Conservation (phyloP, 2,329 filamentous ascomycete genomes). For the Hyphodiscus sp. region DNA sequence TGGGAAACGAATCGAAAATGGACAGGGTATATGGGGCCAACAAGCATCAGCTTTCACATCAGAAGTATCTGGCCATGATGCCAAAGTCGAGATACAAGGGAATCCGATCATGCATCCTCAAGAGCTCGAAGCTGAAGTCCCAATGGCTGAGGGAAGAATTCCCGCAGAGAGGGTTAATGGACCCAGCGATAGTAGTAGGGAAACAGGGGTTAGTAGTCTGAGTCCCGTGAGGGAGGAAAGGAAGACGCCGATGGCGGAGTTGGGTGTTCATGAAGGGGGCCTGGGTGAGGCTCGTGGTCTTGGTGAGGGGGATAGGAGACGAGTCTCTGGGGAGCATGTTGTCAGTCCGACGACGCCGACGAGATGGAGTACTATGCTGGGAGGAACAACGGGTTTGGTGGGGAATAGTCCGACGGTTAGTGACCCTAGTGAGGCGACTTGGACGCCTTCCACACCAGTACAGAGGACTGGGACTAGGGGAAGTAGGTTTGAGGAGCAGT, state of each 20-base stretch:
- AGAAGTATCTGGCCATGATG: conserved; percentile 15
- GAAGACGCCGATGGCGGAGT: conserved; percentile 9
- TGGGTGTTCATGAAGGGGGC: conserved; percentile 9
- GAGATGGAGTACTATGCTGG: conserved; percentile 8
- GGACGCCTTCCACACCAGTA: conserved; percentile 10
- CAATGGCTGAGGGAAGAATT: not conserved
- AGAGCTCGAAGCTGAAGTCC: not conserved
- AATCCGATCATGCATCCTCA: conserved; percentile 25
- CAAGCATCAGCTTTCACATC: conserved; percentile 11
- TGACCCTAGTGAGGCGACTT: conserved; percentile 9
- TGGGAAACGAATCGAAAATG: conserved; percentile 6
- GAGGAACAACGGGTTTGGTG: conserved; percentile 6
- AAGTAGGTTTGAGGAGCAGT: conserved; percentile 18
- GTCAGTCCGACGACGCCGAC: conserved; percentile 6
- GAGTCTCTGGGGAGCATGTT: conserved; percentile 5
- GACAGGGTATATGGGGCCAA: conserved; percentile 8
- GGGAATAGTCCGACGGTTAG: conserved; percentile 6
- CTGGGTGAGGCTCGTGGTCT: conserved; percentile 4
- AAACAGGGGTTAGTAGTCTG: not conserved
- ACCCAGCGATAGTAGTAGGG: not conserved
- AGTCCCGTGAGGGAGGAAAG: conserved; percentile 7
- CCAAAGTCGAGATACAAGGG: conserved; percentile 20
- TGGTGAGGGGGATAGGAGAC: not conserved
- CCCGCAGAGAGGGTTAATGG: not conserved
- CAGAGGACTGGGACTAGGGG: conserved; percentile 13